Conservation (phyloP, 768 basidiomycete genomes). For the Neoboletus subvelutipes region DNA sequence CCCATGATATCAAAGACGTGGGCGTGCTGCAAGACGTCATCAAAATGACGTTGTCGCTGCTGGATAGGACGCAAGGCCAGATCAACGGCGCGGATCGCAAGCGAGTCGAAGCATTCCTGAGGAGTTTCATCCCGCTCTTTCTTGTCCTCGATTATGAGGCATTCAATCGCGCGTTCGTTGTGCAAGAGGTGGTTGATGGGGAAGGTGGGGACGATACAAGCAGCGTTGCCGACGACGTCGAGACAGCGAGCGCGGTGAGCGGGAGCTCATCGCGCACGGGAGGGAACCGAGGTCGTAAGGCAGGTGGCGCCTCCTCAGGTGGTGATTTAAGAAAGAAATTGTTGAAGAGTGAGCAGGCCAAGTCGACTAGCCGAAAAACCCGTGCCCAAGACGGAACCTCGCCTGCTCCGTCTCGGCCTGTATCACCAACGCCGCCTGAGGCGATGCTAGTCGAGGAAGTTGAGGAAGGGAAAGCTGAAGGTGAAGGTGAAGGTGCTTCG, state of each 20-base stretch:
- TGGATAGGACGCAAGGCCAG: slow-evolving; percentile 84
- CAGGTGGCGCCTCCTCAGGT: slow-evolving; percentile 40
- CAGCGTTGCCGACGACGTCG: slow-evolving; percentile 38
- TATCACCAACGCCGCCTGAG: slow-evolving; percentile 58
- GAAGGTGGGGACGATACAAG: slow-evolving; percentile 52
- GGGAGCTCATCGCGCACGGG: slow-evolving; percentile 30
- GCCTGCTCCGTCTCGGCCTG: slow-evolving; percentile 57
- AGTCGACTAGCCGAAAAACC: slow-evolving; percentile 61
- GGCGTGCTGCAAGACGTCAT: slow-evolving; percentile 81
- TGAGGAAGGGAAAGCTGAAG: slow-evolving; percentile 29
- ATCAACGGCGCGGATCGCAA: slow-evolving; percentile 70
- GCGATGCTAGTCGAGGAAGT: slow-evolving; percentile 34
- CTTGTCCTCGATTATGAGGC: slow-evolving; percentile 70
- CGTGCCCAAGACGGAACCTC: slow-evolving; percentile 52
- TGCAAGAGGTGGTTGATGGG: slow-evolving; percentile 59
- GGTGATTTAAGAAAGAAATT: slow-evolving; percentile 78
- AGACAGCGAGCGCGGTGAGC: slow-evolving; percentile 32
- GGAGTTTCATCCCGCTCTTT: slow-evolving; percentile 74
- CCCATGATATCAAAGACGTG: slow-evolving; percentile 71
- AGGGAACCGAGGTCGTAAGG: slow-evolving; percentile 43
- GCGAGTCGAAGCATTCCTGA: slow-evolving; percentile 78
- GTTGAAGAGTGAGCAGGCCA: slow-evolving; percentile 80
- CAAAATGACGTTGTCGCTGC: slow-evolving; percentile 85
- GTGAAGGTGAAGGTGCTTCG: slow-evolving; percentile 9
- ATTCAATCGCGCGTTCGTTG: slow-evolving; percentile 70